Evolutionary conservation across 768 basidiomycete species (phyloP), one percentile per base, ranked within the genome.

Genomic region (Rhodotorula toruloides): DNA sequence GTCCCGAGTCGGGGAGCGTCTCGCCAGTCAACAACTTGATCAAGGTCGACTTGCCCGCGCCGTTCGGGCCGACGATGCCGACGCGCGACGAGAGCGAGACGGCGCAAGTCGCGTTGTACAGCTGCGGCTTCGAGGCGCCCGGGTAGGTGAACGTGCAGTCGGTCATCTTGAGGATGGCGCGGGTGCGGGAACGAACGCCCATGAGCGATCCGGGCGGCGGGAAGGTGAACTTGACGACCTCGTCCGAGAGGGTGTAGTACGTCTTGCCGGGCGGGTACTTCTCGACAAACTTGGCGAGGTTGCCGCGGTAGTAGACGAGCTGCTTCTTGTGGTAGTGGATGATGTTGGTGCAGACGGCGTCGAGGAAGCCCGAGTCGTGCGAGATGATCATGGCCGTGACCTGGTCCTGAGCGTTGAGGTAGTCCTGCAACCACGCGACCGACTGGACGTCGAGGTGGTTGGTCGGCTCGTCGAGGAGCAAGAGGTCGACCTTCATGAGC

Each of bases 11-110:
- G 49, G 94, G 91, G 54, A 84, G 81, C 25, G 90, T 89, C 78
- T 98, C 93, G 71, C 93, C 93, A 43, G 92, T 94, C 69, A 97
- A 79, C 53, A 97, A 82, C 79, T 97, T 97, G 81, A 97, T 89
- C 70, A 97, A 81, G 29, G 93, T 97, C 57, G 90, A 93, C 79
- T 96, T 97, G 64, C 93, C 93, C 61, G 93, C 92, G 75, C 92
- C 91, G 79, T 94, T 94, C 34, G 91, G 90, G 13, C 92, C 91
- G 66, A 65, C 66, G 77, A 99, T 80, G 72, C 96, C 96, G 75
- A 98, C 94, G 83, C 96, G 93, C 65, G 96, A 98, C 63, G 92
- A 94, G 63, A 97, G 82, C n/a, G 90, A 89, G 68, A 98, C 81
- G 21, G 90, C 90, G 79, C 92, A 94, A 73, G 88, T 91, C 66